Conservation (phyloP, 768 basidiomycete species). For the Lactarius quietus region DNA sequence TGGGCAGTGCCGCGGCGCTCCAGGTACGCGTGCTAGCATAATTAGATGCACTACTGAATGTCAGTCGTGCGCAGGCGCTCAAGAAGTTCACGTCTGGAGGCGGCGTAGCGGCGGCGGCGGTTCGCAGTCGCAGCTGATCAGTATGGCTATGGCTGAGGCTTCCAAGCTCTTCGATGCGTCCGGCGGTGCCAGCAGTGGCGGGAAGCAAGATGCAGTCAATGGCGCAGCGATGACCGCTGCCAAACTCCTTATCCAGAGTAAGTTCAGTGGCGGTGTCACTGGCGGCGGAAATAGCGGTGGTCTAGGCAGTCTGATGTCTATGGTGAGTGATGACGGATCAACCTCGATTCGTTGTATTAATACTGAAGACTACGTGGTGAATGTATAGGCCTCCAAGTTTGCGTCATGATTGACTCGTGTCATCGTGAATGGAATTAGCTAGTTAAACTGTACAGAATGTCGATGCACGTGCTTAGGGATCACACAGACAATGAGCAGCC, state of each 20-base stretch:
- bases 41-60: neutral
- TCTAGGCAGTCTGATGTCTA: constrained; percentile 51
- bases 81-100: constrained; percentile 64
- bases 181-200: constrained; percentile 59
- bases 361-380: constrained; percentile 1
- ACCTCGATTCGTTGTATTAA: constrained; percentile 25
- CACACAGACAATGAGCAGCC: neutral
- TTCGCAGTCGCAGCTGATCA: constrained; percentile 62
- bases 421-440: neutral
- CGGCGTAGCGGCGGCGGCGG: constrained; percentile 40
- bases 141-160: constrained; percentile 82
- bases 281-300: constrained; percentile 73
- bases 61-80: constrained; percentile 43
- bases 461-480: neutral
- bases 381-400: constrained; percentile 19
- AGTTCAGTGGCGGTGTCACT: constrained; percentile 45
- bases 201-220: constrained; percentile 82
- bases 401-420: neutral
- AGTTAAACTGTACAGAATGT: neutral
- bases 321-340: constrained; percentile 1
- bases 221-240: constrained; percentile 82
- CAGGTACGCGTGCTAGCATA: constrained; percentile 43
- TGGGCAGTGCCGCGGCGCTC: constrained; percentile 78
- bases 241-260: constrained; percentile 74
- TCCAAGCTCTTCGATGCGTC: constrained; percentile 69